Conservation (phyloP, 2,329 filamentous ascomycete species). For the Nigrograna mackinnonii region DNA sequence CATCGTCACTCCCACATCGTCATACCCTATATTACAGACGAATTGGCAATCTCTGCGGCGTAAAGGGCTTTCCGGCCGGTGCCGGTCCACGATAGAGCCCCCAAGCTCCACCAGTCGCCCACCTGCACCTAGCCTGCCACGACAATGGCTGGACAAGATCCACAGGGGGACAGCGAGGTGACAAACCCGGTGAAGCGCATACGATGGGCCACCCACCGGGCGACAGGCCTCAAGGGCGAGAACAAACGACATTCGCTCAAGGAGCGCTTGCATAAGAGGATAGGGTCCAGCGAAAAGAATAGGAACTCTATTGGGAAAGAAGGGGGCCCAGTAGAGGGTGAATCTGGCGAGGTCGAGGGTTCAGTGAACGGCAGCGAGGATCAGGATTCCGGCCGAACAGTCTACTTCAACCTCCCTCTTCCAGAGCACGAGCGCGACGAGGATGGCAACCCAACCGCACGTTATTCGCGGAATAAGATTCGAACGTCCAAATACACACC, state of each 20-base stretch:
- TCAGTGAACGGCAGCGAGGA: slow-evolving; percentile 45
- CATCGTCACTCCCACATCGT: slow-evolving; percentile 7
- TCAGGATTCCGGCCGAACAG: slow-evolving; percentile 50
- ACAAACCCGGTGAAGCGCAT: slow-evolving; percentile 74
- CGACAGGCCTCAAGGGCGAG: slow-evolving; percentile 72
- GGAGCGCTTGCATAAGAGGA: slow-evolving; percentile 69
- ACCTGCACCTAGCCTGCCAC: slow-evolving; percentile 12
- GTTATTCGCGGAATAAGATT: slow-evolving; percentile 92
- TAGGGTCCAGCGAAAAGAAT: slow-evolving; percentile 66
- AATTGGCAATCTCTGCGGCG: slow-evolving; percentile 32
- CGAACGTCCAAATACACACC: slow-evolving; percentile 97
- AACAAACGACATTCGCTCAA: slow-evolving; percentile 84
- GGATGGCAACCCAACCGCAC: slow-evolving; percentile 70
- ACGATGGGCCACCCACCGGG: slow-evolving; percentile 94
- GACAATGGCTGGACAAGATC: slow-evolving; percentile 29
- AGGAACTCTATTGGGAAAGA: slow-evolving; percentile 45
- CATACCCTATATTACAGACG: slow-evolving; percentile 12
- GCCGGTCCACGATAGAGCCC: slow-evolving; percentile 31
- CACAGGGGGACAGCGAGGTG: slow-evolving; percentile 51
- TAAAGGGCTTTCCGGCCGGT: slow-evolving; percentile 42
- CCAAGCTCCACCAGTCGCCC: slow-evolving; percentile 23
- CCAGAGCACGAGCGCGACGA: slow-evolving; percentile 77
- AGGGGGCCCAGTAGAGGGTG: slow-evolving; percentile 26
- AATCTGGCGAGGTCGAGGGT: slow-evolving; percentile 50
- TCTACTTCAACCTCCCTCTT: slow-evolving; percentile 87